Conservation (phyloP, 139 green algal species). For the Closterium sp. region DNA sequence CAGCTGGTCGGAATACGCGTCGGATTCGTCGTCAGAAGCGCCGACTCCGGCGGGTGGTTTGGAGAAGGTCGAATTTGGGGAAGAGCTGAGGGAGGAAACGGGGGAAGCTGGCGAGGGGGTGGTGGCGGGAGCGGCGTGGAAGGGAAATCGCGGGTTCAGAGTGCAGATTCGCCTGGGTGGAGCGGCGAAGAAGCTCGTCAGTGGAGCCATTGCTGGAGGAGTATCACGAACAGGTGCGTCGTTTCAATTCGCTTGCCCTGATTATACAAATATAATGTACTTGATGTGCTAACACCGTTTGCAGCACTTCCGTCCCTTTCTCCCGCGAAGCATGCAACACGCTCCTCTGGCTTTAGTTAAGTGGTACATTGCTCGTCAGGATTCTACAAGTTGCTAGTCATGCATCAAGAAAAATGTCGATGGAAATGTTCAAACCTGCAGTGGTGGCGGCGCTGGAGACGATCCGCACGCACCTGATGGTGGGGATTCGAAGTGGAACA, state of each 20-base stretch:
- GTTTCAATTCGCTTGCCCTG: too few species aligned
- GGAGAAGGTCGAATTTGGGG: background rate
- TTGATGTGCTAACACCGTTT: too few species aligned
- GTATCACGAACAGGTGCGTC: constrained; percentile 34
- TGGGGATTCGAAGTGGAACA: constrained; percentile 7
- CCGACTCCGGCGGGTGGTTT: background rate
- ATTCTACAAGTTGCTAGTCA: background rate
- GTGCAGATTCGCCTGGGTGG: background rate
- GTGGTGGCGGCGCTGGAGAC: constrained; percentile 39
- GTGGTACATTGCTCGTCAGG: background rate
- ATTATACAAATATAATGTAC: too few species aligned
- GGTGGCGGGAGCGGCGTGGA: background rate
- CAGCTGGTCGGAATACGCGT: background rate
- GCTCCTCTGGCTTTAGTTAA: too few species aligned
- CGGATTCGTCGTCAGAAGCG: background rate
- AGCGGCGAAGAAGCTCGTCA: constrained; percentile 38
- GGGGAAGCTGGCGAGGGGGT: constrained; percentile 1
- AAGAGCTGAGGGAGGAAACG: background rate
- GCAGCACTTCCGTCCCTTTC: background rate
- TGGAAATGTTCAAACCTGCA: background rate
- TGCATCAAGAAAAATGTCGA: background rate
- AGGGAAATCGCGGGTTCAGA: background rate
- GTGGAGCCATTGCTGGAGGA: constrained; percentile 32
- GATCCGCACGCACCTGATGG: constrained; percentile 45
- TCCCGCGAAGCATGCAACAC: too few species aligned